Base-by-base conservation (phyloP, 768 basidiomycete species). In the Amanita subjunquillea region DNA sequence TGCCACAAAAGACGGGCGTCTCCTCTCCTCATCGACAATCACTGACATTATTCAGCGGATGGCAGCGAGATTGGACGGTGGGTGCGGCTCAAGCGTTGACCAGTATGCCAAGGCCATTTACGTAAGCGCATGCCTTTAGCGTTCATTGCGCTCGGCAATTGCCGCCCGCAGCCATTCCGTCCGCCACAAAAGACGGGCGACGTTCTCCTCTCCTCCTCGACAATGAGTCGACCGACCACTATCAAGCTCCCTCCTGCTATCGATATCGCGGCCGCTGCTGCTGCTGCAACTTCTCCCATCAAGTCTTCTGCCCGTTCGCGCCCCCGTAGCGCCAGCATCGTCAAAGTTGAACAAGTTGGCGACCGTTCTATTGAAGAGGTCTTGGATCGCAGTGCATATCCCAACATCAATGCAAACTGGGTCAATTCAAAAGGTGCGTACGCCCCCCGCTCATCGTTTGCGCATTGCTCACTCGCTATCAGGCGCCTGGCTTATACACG, bases 401-500 rank as follows among this genome's bases (percentile, higher is more conserved):
- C 79, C 54, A 91, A 92, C 64, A 79, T 87, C 56, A 95, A 95
- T 63, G 88, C 89, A 17, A 80, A 91, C 62, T 95, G 91, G 91
- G 91, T 95, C 63, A 92, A 95, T 61, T 80, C 85, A 55, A 95
- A 95, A 71, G 91, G 91, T 88, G n/a, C 10, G 48, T 49, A n/a
- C 51, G 6, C 30, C 41, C 46, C 13, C 42, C 57, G 36, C 32
- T 30, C 5, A 27, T 48, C 17, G 20, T 6, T 32, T 29, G 36
- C 41, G 1, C 25, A 23, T n/a, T 37, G 20, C 30, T 51, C 29
- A 50, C 6, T 15, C n/a, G 6, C 30, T 17, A 13, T 29, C 60
- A 98, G 95, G 96, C 54, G 94, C 96, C 59, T 99, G 96, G 96
- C 71, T 95, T 59, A 97, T 99, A 55, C 96, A 99, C 66, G 81